phyloP scores from a whole-genome alignment of 163 green algal species.

The Chlorella variabilis region DNA sequence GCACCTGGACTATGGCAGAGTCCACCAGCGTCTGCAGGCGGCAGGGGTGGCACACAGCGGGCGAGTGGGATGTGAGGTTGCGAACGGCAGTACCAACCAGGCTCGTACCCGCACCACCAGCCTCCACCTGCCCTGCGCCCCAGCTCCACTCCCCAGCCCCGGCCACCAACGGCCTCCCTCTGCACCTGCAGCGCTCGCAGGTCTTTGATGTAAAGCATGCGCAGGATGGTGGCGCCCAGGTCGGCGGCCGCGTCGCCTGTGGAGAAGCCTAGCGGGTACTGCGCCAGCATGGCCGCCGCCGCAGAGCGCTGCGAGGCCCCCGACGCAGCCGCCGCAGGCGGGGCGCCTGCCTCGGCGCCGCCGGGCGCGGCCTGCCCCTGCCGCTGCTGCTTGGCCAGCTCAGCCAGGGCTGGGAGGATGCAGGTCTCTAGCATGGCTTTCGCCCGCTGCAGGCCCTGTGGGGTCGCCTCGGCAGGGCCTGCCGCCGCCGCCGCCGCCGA shows the following conservation, averaged over 20 bases:
- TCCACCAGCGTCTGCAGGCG: conserved; percentile 51
- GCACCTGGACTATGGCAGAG: conserved; percentile 58
- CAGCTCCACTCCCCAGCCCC: no score
- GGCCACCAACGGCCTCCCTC: neutral
- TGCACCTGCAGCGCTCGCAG: conserved; percentile 63
- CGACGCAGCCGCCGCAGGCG: neutral
- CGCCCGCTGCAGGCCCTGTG: neutral
- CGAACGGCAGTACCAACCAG: neutral
- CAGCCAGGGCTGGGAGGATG: conserved; percentile 31
- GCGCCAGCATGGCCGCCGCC: conserved; percentile 10
- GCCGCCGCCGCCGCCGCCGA: neutral
- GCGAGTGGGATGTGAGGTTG: no score
- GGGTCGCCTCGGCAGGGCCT: neutral
- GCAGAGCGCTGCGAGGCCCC: conserved; percentile 14
- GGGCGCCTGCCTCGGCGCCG: neutral
- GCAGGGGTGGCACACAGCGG: neutral
- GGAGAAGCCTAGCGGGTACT: conserved; percentile 59
- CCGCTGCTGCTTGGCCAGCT: conserved; percentile 27
- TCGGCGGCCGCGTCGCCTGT: conserved; percentile 49
- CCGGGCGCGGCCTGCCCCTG: neutral
- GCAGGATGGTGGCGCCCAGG: conserved; percentile 59
- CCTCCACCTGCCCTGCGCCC: no score
- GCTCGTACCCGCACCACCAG: no score
- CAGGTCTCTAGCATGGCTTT: conserved; percentile 22
- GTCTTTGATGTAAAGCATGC: conserved; percentile 75